Evolutionary conservation across 495 filamentous ascomycete species (phyloP), one percentile per base, ranked within the genome.

Genomic region (Penicillium angulare): DNA sequence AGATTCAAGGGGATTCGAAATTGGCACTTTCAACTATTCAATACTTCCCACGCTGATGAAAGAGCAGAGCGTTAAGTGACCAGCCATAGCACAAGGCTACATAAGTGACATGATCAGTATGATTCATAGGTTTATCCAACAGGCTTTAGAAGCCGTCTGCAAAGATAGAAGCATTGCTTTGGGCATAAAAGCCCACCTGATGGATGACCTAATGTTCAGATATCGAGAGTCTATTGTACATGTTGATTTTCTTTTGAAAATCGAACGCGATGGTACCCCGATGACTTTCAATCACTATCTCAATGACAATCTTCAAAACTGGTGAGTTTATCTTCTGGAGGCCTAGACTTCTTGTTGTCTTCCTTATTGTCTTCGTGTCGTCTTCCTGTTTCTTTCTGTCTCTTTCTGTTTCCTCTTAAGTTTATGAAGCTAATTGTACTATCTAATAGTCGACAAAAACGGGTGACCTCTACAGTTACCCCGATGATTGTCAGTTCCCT

Each of bases 31-130:
- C 55, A 67, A 73, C 23, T 33, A 55, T 3, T 44, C 63, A 0
- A 39, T 86, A 0, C 55, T 82, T 6, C 57, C 67, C 0, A 74
- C 53, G 7, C 61, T 77, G 3, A 79, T 83, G 61, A 75, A 72
- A 24, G 71, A 80, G 29, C 81, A 86, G 53, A 78, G 79, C 0
- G 55, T 38, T 4, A 83, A 81, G 23, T 86, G 80, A 82, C 53
- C 67, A 0, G 26, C 21, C 1, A 61, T 86, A 6, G 73, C 78
- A 0, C 26, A 67, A 7, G 64, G 62, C 0, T 79, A 83, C 47
- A 64, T 81, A n/a, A 71, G 65, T 33, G 56, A 70, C 24, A 59
- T 78, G 4, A 74, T 83, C 17, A 35, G 48, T 12, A 39, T 64
- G 2, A 68, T 83, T 0, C 76, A 84, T 29, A 47, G 18, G 3